These are phyloP conservation scores for Apiotrichum veenhuisii DNA, from an alignment of 1,284 basidiomycete genomes.

Conservation along the genomic window DNA sequence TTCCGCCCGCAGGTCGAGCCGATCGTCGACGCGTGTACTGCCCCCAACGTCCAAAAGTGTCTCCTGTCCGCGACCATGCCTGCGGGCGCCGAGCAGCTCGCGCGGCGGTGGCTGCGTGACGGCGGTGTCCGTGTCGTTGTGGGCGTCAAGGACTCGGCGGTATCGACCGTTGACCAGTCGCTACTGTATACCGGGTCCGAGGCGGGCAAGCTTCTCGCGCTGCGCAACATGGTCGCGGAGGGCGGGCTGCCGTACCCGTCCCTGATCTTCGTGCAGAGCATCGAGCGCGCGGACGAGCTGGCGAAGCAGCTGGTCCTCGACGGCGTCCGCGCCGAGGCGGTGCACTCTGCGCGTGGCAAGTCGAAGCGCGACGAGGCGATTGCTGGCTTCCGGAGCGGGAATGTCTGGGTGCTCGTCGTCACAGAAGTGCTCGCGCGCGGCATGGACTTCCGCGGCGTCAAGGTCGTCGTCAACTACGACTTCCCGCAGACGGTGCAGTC, in stretches of 20 bases:
- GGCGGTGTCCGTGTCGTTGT: constrained; percentile 81
- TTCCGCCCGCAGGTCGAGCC: constrained; percentile 87
- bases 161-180: constrained; percentile 74
- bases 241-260: constrained; percentile 84
- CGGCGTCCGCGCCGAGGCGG: constrained; percentile 80
- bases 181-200: constrained; percentile 90
- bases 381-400: constrained; percentile 75
- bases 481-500: constrained; percentile 90
- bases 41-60: constrained; percentile 72
- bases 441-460: constrained; percentile 94
- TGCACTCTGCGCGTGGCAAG: constrained; percentile 83
- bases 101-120: constrained; percentile 74
- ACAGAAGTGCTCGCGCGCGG: constrained; percentile 95
- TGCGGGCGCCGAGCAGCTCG: constrained; percentile 78
- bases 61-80: constrained; percentile 94
- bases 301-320: constrained; percentile 81
- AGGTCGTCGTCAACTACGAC: constrained; percentile 94
- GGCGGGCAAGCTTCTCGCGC: constrained; percentile 82
- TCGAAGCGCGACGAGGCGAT: constrained; percentile 84
- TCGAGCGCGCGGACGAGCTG: constrained; percentile 83
- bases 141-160: constrained; percentile 82
- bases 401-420: constrained; percentile 86
- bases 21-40: constrained; percentile 75
- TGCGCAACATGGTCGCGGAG: constrained; percentile 70
- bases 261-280: constrained; percentile 89